Evolutionary conservation across 305 asterid genomes (phyloP).

Genomic region (Rubia tinctorum): DNA sequence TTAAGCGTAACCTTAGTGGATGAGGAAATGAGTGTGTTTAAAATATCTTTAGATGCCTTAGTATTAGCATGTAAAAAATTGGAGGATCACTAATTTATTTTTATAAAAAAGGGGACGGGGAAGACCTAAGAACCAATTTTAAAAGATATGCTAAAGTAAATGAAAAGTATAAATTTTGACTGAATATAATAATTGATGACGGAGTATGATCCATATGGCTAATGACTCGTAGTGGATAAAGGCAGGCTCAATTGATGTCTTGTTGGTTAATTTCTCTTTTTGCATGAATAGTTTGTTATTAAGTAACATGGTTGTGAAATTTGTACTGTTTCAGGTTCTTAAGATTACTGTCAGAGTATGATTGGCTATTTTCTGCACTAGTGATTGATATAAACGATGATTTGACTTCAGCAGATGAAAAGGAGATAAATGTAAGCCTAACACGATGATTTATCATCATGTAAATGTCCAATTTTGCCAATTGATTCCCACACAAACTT

Average conservation of each 20-base stretch:
- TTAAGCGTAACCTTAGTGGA: background rate
- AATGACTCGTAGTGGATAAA: background rate
- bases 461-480: background rate
- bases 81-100: background rate
- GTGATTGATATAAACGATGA: slow-evolving; percentile 86
- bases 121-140: background rate
- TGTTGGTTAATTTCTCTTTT: slow-evolving; percentile 3
- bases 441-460: background rate
- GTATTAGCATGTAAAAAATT: background rate
- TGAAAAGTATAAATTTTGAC: background rate
- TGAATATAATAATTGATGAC: background rate
- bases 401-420: slow-evolving; percentile 69
- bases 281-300: background rate
- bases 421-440: slow-evolving; percentile 65
- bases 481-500: background rate
- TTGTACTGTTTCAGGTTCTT: slow-evolving; percentile 62
- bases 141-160: background rate
- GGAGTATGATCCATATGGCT: background rate
- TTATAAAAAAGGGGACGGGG: background rate
- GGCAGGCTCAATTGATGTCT: background rate
- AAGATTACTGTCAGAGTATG: slow-evolving; percentile 76
- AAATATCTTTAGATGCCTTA: background rate
- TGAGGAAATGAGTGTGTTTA: background rate
- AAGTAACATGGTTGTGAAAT: slow-evolving; percentile 5
- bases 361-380: slow-evolving; percentile 87